phyloP scores from a whole-genome alignment of 495 filamentous ascomycete species.

The Xylaria curta region DNA sequence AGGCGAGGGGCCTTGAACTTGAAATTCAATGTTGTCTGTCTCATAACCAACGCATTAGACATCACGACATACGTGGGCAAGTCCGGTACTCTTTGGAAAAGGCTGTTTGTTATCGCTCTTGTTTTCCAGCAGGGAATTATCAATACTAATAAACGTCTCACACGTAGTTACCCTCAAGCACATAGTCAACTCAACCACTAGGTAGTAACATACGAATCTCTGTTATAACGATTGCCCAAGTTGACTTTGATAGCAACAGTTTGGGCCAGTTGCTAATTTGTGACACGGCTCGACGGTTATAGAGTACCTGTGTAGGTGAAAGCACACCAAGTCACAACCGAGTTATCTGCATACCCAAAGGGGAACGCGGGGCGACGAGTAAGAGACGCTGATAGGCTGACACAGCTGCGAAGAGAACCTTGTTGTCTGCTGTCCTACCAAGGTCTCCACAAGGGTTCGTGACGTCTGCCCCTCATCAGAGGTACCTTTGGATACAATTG shows the following conservation, averaged over 20 bases:
- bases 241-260: neutral
- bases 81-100: neutral
- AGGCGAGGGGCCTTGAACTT: too few species aligned
- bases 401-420: too few species aligned
- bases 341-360: slow-evolving; percentile 7
- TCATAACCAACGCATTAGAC: neutral
- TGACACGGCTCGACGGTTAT: too few species aligned
- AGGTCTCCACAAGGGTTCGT: neutral
- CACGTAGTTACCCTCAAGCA: neutral
- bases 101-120: neutral
- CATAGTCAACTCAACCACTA: too few species aligned
- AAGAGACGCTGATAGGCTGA: slow-evolving; percentile 20
- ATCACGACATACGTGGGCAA: neutral
- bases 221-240: neutral
- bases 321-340: neutral
- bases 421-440: neutral
- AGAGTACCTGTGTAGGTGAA: too few species aligned
- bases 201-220: neutral
- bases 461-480: slow-evolving; percentile 12
- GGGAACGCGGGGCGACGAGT: slow-evolving; percentile 13
- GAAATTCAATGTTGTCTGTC: neutral
- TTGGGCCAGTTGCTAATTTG: too few species aligned
- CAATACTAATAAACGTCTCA: neutral
- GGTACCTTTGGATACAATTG: neutral
- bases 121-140: neutral